These are phyloP conservation scores for Cercospora sp. DNA, from an alignment of 2,329 filamentous ascomycete species.

Conservation along the genomic window DNA sequence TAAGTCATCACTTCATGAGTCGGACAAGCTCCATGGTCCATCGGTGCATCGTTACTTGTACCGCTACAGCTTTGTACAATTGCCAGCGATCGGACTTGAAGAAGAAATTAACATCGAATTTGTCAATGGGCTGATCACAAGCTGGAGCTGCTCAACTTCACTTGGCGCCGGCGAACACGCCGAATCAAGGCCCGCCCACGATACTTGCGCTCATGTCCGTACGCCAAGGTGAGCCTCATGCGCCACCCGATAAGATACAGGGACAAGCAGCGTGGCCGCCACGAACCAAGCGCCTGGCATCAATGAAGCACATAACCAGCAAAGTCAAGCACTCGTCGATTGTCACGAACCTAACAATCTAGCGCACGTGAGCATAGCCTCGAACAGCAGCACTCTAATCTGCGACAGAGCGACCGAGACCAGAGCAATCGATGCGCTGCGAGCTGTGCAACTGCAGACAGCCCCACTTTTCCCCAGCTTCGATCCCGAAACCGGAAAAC, in stretches of 20 bases:
- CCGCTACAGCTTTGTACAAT: neutral
- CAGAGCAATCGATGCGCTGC: neutral
- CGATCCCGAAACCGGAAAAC: constrained; percentile 2
- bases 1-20: neutral
- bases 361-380: neutral
- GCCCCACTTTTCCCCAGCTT: neutral
- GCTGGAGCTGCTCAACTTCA: neutral
- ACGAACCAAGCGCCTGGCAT: neutral
- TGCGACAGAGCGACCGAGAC: neutral
- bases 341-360: neutral
- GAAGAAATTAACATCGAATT: neutral
- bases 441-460: neutral
- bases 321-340: neutral
- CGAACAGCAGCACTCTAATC: neutral
- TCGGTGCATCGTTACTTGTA: neutral
- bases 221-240: neutral
- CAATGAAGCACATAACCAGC: neutral
- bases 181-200: neutral
- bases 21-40: neutral
- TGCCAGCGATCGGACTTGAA: neutral
- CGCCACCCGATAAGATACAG: constrained; percentile 3
- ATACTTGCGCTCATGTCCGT: neutral
- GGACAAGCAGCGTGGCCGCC: neutral
- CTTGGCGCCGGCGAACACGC: neutral
- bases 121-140: neutral